Evolutionary conservation across 2,329 filamentous ascomycete genomes (phyloP).

Genomic region (Ophiostoma triangulosporum): DNA sequence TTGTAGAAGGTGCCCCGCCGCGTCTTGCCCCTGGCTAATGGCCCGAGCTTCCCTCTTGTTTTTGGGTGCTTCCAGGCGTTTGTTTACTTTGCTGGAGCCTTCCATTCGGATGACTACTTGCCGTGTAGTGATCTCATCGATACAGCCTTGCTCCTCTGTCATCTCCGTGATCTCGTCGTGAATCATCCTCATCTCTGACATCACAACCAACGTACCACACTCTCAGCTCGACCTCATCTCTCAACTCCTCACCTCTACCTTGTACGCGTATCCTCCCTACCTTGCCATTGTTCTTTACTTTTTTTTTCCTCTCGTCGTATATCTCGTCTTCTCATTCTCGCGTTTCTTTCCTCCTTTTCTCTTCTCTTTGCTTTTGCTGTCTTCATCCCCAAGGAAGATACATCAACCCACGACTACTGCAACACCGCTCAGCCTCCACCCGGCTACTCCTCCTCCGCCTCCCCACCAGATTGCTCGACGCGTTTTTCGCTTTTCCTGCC

Average conservation of each 20-base stretch:
- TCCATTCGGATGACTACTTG: not conserved
- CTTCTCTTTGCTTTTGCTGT: not conserved
- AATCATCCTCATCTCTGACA: too few species aligned
- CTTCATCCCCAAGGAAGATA: not conserved
- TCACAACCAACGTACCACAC: not conserved
- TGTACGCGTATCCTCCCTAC: conserved; percentile 2
- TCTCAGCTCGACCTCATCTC: not conserved
- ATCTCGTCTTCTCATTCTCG: not conserved
- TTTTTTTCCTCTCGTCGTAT: not conserved
- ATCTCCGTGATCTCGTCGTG: not conserved
- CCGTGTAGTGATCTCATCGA: not conserved
- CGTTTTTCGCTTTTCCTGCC: not conserved
- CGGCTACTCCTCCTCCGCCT: not conserved
- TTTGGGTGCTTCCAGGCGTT: conserved; percentile 1
- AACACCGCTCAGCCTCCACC: not conserved
- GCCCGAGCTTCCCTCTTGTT: conserved; percentile 11
- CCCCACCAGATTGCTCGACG: not conserved
- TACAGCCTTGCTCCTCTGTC: not conserved
- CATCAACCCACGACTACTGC: not conserved
- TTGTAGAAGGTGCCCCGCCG: not conserved
- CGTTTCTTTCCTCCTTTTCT: not conserved
- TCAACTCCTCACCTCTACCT: conserved; percentile 1
- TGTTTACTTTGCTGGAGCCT: conserved; percentile 15
- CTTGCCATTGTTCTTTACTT: not conserved
- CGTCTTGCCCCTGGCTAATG: conserved; percentile 3